A percentile compares a stretch with the other conserved stretches of the same genome.
phyloP scores from a whole-genome alignment of 192 early-diverging fungal genomes.

The Tieghemiomyces parasiticus region DNA sequence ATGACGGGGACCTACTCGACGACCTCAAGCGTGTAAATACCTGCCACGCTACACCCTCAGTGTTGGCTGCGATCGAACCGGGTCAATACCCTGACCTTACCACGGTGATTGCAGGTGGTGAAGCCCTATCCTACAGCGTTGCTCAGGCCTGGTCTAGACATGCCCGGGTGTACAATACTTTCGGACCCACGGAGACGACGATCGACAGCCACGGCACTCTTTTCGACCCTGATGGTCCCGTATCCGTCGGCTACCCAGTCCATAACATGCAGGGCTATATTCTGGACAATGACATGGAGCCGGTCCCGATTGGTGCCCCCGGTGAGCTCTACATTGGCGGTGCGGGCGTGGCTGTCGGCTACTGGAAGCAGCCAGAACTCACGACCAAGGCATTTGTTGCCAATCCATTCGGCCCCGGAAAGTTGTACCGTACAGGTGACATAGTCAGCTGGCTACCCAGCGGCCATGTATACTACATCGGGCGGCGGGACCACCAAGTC shows the following conservation, averaged over 20 bases:
- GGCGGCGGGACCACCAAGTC: slow-evolving; percentile 20
- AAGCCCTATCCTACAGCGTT: background rate
- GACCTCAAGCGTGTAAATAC: background rate
- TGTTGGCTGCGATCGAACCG: background rate
- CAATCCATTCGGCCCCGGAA: slow-evolving; percentile 16
- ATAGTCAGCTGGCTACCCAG: slow-evolving; percentile 16
- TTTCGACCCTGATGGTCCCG: background rate
- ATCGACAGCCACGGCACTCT: background rate
- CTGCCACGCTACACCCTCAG: background rate
- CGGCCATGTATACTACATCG: slow-evolving; percentile 18
- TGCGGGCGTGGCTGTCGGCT: too few species aligned
- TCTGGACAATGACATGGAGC: too few species aligned
- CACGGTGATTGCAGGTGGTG: slow-evolving; percentile 7
- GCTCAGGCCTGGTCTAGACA: background rate
- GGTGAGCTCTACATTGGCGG: too few species aligned
- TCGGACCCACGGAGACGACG: slow-evolving; percentile 22
- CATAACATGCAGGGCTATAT: slow-evolving; percentile 17
- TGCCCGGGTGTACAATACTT: slow-evolving; percentile 13
- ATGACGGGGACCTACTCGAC: background rate
- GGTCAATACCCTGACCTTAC: background rate
- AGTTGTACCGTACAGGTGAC: slow-evolving; percentile 24
- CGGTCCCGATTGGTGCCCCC: too few species aligned
- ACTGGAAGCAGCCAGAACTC: too few species aligned
- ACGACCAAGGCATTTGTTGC: slow-evolving; percentile 17
- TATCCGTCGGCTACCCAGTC: slow-evolving; percentile 15